phyloP scores from a whole-genome alignment of 495 filamentous ascomycete genomes.

The Neurospora tetraspora region DNA sequence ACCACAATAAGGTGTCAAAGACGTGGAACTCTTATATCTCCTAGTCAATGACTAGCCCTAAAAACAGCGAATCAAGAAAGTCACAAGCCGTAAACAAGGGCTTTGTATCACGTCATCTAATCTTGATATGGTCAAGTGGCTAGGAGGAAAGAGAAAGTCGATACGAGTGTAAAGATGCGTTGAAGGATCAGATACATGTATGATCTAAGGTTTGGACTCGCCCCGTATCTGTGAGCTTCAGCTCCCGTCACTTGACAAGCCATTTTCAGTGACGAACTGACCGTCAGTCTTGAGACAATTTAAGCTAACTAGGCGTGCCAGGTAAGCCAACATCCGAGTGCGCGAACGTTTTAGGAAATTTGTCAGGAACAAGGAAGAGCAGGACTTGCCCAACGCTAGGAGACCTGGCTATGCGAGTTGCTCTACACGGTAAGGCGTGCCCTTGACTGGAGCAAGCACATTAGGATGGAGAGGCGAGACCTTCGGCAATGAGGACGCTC shows the following conservation, averaged over 20 bases:
- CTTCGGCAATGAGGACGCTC: conserved; percentile 25
- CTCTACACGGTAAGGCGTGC: conserved; percentile 17
- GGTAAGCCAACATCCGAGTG: neutral
- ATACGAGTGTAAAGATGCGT: conserved; percentile 7
- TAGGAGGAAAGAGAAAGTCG: conserved; percentile 19
- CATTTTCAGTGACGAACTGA: neutral
- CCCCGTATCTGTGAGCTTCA: conserved; percentile 6
- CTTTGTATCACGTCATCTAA: conserved; percentile 21
- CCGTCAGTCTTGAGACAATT: neutral
- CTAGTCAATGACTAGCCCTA: neutral
- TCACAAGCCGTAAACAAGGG: conserved; percentile 10
- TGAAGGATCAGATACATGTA: neutral
- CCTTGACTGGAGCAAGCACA: conserved; percentile 13
- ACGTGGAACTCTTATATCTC: neutral
- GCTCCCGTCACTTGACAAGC: conserved; percentile 24
- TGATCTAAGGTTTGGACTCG: conserved; percentile 13
- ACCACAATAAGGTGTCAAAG: neutral
- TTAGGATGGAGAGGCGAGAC: conserved; percentile 22
- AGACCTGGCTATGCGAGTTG: conserved; percentile 15
- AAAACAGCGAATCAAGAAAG: neutral
- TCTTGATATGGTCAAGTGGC: conserved; percentile 10
- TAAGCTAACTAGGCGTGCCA: neutral
- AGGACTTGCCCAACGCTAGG: conserved; percentile 14
- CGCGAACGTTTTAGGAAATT: conserved; percentile 4
- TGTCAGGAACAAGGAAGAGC: conserved; percentile 17